These are phyloP conservation scores for Bacidia rubella DNA, from an alignment of 495 filamentous ascomycete genomes.

Conservation along the genomic window DNA sequence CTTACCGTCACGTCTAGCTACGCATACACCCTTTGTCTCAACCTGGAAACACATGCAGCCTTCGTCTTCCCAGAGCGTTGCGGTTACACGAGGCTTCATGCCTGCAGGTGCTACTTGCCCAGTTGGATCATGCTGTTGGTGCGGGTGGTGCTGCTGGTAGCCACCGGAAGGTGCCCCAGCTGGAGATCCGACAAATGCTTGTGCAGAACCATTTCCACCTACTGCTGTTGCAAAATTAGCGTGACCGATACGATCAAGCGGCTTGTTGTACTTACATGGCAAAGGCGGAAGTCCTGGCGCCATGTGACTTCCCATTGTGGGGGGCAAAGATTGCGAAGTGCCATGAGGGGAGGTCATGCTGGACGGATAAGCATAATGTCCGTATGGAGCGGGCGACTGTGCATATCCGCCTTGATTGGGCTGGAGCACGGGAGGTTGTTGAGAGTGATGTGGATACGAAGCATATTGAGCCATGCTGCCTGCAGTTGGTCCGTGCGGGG, in stretches of 20 bases:
- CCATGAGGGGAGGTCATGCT: constrained; percentile 63
- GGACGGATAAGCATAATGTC: constrained; percentile 60
- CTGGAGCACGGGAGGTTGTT: constrained; percentile 69
- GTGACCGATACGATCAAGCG: neutral
- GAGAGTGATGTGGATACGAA: constrained; percentile 39
- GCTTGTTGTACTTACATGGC: constrained; percentile 36
- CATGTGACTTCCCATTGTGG: constrained; percentile 47
- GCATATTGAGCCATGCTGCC: constrained; percentile 56
- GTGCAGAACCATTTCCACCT: neutral
- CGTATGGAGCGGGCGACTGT: constrained; percentile 46
- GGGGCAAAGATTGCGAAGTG: constrained; percentile 51
- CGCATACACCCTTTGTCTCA: constrained; percentile 90
- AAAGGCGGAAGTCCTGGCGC: constrained; percentile 50
- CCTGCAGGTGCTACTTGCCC: constrained; percentile 93
- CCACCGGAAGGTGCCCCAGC: constrained; percentile 35
- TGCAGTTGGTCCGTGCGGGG: constrained; percentile 69
- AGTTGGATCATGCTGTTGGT: constrained; percentile 61
- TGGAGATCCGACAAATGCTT: constrained; percentile 25
- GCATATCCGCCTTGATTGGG: constrained; percentile 60
- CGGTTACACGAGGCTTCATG: constrained; percentile 95
- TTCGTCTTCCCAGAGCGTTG: constrained; percentile 96
- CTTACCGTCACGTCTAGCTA: constrained; percentile 85
- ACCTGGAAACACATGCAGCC: constrained; percentile 97
- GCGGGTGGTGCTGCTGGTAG: constrained; percentile 38
- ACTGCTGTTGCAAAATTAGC: neutral